Percentiles rank a stretch among this genome's conserved stretches.
Evolutionary conservation across 768 basidiomycete species (phyloP).

Genomic region (Russula vinacea): DNA sequence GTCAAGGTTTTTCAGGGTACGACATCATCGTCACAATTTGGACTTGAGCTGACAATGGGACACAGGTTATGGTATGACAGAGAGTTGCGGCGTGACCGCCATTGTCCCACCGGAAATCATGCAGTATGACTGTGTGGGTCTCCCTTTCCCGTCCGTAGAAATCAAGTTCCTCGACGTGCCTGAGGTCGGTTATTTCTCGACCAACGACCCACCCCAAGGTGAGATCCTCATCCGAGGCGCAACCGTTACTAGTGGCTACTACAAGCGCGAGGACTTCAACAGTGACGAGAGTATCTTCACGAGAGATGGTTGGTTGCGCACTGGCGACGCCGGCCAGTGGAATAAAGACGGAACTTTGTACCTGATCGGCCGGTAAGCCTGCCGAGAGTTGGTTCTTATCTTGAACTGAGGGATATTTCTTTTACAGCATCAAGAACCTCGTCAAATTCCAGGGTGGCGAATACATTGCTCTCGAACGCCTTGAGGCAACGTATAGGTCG

Average conservation of each 20-base stretch:
- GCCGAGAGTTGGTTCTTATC: conserved; percentile 2
- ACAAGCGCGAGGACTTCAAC: conserved; percentile 88
- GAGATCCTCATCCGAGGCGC: conserved; percentile 89
- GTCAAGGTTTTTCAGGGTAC: conserved; percentile 84
- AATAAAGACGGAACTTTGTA: conserved; percentile 86
- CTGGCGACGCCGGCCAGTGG: conserved; percentile 95
- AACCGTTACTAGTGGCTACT: conserved; percentile 86
- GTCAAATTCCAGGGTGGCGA: conserved; percentile 83
- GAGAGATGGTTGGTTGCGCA: conserved; percentile 88
- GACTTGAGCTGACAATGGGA: background rate
- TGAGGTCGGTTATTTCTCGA: conserved; percentile 81
- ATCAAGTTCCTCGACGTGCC: conserved; percentile 81
- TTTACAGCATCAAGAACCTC: conserved; percentile 76
- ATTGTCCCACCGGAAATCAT: conserved; percentile 82
- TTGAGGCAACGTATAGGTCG: conserved; percentile 84
- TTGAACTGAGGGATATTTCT: background rate
- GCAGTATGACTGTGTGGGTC: conserved; percentile 72
- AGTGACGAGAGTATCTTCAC: conserved; percentile 81
- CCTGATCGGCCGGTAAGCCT: conserved; percentile 78
- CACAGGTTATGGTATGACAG: conserved; percentile 94
- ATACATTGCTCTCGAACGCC: conserved; percentile 89
- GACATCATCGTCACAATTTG: conserved; percentile 20
- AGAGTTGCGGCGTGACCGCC: conserved; percentile 86
- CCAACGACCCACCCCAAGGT: conserved; percentile 71
- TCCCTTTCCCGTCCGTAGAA: conserved; percentile 86